Evolutionary conservation across 805 yeast genomes (phyloP).

Genomic region (Myxozyma nipponensis): DNA sequence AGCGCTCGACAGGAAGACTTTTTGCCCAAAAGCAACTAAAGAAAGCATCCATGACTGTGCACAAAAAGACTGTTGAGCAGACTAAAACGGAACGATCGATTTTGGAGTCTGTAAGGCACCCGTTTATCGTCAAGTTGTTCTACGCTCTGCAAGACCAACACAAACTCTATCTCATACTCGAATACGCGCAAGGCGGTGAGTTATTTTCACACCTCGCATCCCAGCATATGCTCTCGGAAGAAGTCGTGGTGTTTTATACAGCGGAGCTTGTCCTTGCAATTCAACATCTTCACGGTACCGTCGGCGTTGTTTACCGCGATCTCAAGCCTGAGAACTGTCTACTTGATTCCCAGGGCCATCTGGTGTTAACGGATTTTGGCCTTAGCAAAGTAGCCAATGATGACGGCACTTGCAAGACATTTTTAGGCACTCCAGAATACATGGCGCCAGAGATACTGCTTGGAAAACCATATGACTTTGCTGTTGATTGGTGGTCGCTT

Average conservation of each 20-base stretch:
- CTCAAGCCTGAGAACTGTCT: slow-evolving; percentile 87
- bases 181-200: slow-evolving; percentile 88
- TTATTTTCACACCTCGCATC: slow-evolving; percentile 59
- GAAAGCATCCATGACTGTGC: slow-evolving; percentile 73
- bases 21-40: slow-evolving; percentile 84
- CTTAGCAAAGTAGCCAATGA: slow-evolving; percentile 47
- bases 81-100: slow-evolving; percentile 78
- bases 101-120: slow-evolving; percentile 66
- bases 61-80: slow-evolving; percentile 57
- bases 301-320: slow-evolving; percentile 84
- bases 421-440: slow-evolving; percentile 76
- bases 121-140: slow-evolving; percentile 73
- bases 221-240: slow-evolving; percentile 48
- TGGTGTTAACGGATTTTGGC: slow-evolving; percentile 84
- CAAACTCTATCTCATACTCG: slow-evolving; percentile 69
- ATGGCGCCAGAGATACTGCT: slow-evolving; percentile 87
- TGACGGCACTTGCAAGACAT: slow-evolving; percentile 48
- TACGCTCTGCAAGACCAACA: slow-evolving; percentile 80
- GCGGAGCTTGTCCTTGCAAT: slow-evolving; percentile 80
- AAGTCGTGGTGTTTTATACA: slow-evolving; percentile 65
- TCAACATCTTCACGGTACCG: slow-evolving; percentile 60
- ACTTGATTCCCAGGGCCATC: slow-evolving; percentile 68
- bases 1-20: slow-evolving; percentile 54
- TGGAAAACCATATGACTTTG: slow-evolving; percentile 71
- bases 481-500: slow-evolving; percentile 89